phyloP scores from a whole-genome alignment of 306 rosid genomes.

The Hippophae rhamnoides region DNA sequence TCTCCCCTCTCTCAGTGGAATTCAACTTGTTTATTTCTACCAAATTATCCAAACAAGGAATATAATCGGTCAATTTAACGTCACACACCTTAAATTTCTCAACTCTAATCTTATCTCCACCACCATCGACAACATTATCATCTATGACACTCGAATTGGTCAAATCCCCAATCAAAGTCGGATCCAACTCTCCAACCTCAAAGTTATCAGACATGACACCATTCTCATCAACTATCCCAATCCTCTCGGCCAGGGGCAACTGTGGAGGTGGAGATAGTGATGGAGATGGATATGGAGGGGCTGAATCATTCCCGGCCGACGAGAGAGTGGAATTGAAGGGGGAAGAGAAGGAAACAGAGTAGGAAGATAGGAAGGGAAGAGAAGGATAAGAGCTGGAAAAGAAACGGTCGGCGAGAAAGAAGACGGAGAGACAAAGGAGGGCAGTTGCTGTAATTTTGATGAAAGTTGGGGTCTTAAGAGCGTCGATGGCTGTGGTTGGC shows the following conservation, averaged over 20 bases:
- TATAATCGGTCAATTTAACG: conserved; percentile 38
- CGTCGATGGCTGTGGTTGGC: conserved; percentile 17
- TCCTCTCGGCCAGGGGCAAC: conserved; percentile 28
- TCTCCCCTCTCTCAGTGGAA: conserved; percentile 43
- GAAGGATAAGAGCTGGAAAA: conserved; percentile 21
- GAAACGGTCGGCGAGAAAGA: conserved; percentile 28
- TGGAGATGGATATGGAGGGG: background rate
- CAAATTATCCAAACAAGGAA: conserved; percentile 74
- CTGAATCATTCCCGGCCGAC: background rate
- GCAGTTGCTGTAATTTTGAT: conserved; percentile 38
- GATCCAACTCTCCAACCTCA: conserved; percentile 53
- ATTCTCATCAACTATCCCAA: conserved; percentile 59
- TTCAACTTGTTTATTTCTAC: conserved; percentile 29
- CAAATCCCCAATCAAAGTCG: conserved; percentile 16
- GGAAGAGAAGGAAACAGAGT: conserved; percentile 1
- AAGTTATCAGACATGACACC: conserved; percentile 76
- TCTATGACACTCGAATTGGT: conserved; percentile 21
- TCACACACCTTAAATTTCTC: conserved; percentile 41
- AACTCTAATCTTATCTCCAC: conserved; percentile 17
- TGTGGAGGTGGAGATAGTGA: conserved; percentile 31
- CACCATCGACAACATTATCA: conserved; percentile 7
- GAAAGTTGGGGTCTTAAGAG: conserved; percentile 34
- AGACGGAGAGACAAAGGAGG: conserved; percentile 40
- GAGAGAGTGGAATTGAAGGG: background rate
- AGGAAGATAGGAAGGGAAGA: conserved; percentile 24